Percentiles rank a stretch among this genome's conserved stretches.
These are phyloP conservation scores for Thymus quinquecostatus DNA, from an alignment of 257 asterid genomes.

Conservation along the genomic window DNA sequence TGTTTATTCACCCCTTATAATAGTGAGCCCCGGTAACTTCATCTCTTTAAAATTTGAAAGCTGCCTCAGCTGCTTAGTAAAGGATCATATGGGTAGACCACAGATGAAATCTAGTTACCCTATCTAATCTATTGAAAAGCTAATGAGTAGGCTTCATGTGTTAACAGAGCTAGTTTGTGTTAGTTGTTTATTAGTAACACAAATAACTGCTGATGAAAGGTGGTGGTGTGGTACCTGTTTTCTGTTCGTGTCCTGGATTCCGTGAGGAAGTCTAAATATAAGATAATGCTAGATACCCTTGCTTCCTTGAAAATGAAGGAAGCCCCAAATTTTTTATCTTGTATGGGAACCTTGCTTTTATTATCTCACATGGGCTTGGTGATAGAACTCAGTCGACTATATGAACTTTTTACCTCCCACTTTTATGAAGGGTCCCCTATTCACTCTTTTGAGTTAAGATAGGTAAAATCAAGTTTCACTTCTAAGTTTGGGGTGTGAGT, in stretches of 20 bases:
- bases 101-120: background rate
- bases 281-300: background rate
- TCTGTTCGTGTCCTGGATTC: background rate
- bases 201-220: background rate
- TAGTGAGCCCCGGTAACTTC: background rate
- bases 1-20: background rate
- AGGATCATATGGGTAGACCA: background rate
- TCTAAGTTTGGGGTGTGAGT: background rate
- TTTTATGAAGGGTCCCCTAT: background rate
- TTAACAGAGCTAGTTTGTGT: background rate
- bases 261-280: background rate
- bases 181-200: background rate
- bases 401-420: background rate
- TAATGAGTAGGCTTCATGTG: background rate
- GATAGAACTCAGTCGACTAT: slow-evolving; percentile 3
- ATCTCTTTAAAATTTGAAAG: background rate
- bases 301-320: background rate
- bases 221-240: background rate
- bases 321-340: background rate
- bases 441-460: background rate
- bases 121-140: background rate
- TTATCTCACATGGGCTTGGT: background rate
- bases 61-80: background rate
- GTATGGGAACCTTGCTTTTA: background rate
- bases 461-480: background rate